Base-by-base conservation (phyloP, 1,284 basidiomycete genomes). In the Irpex sp. region DNA sequence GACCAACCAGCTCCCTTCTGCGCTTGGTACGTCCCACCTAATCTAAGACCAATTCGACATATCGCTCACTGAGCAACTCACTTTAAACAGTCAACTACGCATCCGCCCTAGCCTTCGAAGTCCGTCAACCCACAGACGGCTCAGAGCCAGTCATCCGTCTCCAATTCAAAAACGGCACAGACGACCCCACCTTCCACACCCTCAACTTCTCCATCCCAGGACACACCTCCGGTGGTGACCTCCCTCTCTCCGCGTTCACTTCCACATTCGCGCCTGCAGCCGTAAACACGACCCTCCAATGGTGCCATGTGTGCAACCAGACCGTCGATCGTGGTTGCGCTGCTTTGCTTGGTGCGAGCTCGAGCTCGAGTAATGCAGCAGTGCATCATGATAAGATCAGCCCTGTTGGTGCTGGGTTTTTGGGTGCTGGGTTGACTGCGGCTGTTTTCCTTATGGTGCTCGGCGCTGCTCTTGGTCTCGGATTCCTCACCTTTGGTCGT, bases 301-400 rank as follows among this genome's bases (percentile, higher is more conserved):
- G 87, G 87, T 89, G 87, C 69, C 68, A 70, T 6, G 73, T 77
- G 6, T 89, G 87, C 73, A 72, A 72, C 33, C 88, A 88, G 72
- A 78, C 73, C 1, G 67, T 78, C 58, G 78, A 80, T 62, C 75
- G 86, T 59, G 86, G 86, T 16, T 88, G 87, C 61, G 80, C 70
- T 21, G 79, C 77, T 12, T 72, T 87, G 12, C 37, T 51, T 60
- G 21, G 57, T 35, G 56, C 56, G 49, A 4, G 12, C 5, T 33
- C 28, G 7, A 33, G 28, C 7, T 33, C 28, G 28, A 33, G 28
- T 33, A 33, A 7, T 2, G 28, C 28, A 7, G 28, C 28, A 7
- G 28, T 33, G 28, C 73, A 76, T 56, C 75, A 80, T 37, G 72
- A 67, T 47, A 61, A 64, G 45, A 80, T 86, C 66, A 79, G 77